These are phyloP conservation scores for Kalaharituber pfeilii DNA, from an alignment of 2,329 filamentous ascomycete genomes.

Conservation along the genomic window DNA sequence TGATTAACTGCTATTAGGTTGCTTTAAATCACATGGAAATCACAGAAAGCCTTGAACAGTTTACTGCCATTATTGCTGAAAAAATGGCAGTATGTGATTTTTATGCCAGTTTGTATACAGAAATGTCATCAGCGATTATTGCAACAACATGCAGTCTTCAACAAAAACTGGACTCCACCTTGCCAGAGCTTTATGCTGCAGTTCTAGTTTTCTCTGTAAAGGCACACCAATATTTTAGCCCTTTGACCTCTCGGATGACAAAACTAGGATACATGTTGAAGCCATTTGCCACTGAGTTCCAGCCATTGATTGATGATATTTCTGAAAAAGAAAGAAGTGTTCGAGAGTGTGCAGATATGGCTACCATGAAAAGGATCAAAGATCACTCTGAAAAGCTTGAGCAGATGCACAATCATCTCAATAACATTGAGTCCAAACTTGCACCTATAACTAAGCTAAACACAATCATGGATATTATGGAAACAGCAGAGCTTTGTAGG, in stretches of 20 bases:
- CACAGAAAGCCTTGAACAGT: background rate
- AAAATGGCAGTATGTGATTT: background rate
- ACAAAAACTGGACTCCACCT: background rate
- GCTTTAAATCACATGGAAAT: conserved; percentile 4
- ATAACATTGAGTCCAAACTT: background rate
- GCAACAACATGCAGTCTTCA: background rate
- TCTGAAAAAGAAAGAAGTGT: background rate
- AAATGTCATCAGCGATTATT: background rate
- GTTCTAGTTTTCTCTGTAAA: conserved; percentile 6
- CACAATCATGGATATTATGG: background rate
- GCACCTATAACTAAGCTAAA: background rate
- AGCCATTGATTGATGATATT: conserved; percentile 3
- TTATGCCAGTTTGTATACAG: background rate
- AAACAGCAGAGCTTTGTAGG: background rate
- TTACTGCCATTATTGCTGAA: background rate
- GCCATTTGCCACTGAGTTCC: background rate
- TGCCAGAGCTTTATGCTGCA: conserved; percentile 7
- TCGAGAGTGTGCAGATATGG: conserved; percentile 6
- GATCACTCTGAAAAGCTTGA: background rate
- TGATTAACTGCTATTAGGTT: background rate
- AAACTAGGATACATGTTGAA: background rate
- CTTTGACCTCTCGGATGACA: background rate
- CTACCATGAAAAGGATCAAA: conserved; percentile 4
- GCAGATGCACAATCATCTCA: background rate
- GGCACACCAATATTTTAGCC: conserved; percentile 1